Conservation (phyloP, 805 yeast species). For the Candida nitratophila region DNA sequence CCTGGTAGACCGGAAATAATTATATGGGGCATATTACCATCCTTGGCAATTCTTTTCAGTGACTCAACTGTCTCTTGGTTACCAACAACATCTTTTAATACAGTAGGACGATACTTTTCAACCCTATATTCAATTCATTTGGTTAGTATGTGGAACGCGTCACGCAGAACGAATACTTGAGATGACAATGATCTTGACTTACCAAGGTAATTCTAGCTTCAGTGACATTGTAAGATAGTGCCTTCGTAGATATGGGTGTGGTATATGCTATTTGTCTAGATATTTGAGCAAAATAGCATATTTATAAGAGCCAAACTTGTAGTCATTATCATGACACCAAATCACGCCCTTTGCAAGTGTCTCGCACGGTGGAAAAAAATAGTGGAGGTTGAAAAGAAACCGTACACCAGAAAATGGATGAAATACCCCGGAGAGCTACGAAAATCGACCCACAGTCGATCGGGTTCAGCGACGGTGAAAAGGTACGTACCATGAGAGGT, state of each 20-base stretch:
- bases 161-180: slow-evolving; percentile 10
- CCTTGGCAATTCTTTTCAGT: slow-evolving; percentile 73
- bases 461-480: too few species aligned
- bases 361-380: too few species aligned
- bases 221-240: slow-evolving; percentile 6
- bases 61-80: slow-evolving; percentile 86
- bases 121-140: slow-evolving; percentile 44
- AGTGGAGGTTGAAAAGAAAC: too few species aligned
- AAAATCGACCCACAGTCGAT: too few species aligned
- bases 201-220: slow-evolving; percentile 24
- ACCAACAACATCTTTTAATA: slow-evolving; percentile 83
- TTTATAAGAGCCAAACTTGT: too few species aligned
- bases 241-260: too few species aligned
- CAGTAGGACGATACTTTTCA: slow-evolving; percentile 88
- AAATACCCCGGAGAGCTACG: too few species aligned
- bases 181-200: slow-evolving; percentile 22
- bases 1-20: slow-evolving; percentile 96
- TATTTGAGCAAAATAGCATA: neutral
- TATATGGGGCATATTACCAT: slow-evolving; percentile 96
- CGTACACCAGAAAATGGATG: too few species aligned
- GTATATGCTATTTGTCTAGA: slow-evolving; percentile 17
- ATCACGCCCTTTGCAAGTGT: too few species aligned
- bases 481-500: too few species aligned
- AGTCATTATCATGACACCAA: too few species aligned
- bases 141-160: neutral